phyloP scores from a whole-genome alignment of 768 basidiomycete species.

The Tulasnella sp. region DNA sequence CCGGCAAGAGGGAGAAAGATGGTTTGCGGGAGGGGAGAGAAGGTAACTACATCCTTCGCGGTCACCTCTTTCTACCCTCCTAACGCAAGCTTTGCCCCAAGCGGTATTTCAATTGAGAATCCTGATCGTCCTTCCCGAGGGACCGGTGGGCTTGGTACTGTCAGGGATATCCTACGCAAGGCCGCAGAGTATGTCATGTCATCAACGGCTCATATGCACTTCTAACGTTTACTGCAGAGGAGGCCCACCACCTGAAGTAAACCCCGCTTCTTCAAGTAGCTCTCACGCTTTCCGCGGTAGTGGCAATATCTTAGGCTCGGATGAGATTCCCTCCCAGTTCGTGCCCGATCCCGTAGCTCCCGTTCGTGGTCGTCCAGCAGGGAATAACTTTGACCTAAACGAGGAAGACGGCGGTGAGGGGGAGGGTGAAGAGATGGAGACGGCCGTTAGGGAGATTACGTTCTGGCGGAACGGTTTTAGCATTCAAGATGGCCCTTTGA shows the following conservation, averaged over 20 bases:
- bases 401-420: slow-evolving; percentile 26
- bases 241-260: slow-evolving; percentile 22
- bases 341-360: slow-evolving; percentile 58
- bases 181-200: slow-evolving; percentile 51
- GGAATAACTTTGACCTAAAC: no score
- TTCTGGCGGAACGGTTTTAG: slow-evolving; percentile 94
- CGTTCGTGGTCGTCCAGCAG: slow-evolving; percentile 14
- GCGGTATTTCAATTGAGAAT: slow-evolving; percentile 81
- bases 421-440: slow-evolving; percentile 35
- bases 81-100: slow-evolving; percentile 25
- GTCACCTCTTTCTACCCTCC: background rate
- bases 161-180: slow-evolving; percentile 60
- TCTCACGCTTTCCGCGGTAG: slow-evolving; percentile 47
- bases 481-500: slow-evolving; percentile 76
- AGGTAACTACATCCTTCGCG: slow-evolving; percentile 38
- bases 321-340: slow-evolving; percentile 67
- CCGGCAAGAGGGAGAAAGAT: slow-evolving; percentile 37
- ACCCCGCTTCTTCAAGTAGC: slow-evolving; percentile 18
- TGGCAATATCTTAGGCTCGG: slow-evolving; percentile 78
- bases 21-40: slow-evolving; percentile 91
- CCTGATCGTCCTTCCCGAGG: slow-evolving; percentile 41
- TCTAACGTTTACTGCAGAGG: slow-evolving; percentile 24
- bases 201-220: background rate
- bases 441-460: slow-evolving; percentile 60
- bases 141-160: slow-evolving; percentile 45